Evolutionary conservation across 805 yeast genomes (phyloP).

Genomic region (Myxozyma vanderwaltii): DNA sequence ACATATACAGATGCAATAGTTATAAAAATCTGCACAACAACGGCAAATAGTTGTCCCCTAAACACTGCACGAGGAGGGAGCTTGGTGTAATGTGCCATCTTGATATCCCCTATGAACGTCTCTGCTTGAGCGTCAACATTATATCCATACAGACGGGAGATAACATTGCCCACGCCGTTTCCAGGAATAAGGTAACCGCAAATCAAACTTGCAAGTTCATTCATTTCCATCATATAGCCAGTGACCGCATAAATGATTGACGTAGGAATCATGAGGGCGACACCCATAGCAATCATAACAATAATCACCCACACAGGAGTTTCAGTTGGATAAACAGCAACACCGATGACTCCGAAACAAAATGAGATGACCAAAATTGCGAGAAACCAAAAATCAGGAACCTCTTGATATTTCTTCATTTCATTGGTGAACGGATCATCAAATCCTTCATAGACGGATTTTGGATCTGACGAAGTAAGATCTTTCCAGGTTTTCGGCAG

Average conservation of each 20-base stretch:
- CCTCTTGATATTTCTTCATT: slow-evolving; percentile 61
- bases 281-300: slow-evolving; percentile 56
- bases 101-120: slow-evolving; percentile 43
- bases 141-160: slow-evolving; percentile 39
- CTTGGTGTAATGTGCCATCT: slow-evolving; percentile 56
- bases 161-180: slow-evolving; percentile 56
- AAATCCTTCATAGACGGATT: slow-evolving; percentile 55
- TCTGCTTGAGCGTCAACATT: slow-evolving; percentile 51
- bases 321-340: slow-evolving; percentile 42
- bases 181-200: slow-evolving; percentile 59
- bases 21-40: slow-evolving; percentile 54
- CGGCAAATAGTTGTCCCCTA: slow-evolving; percentile 56
- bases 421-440: slow-evolving; percentile 35
- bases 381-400: slow-evolving; percentile 48
- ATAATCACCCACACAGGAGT: slow-evolving; percentile 68
- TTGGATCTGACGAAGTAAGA: slow-evolving; percentile 23
- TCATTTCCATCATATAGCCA: slow-evolving; percentile 54
- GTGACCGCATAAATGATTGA: slow-evolving; percentile 65
- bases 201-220: slow-evolving; percentile 47
- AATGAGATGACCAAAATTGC: slow-evolving; percentile 50
- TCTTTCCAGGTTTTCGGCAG: slow-evolving; percentile 28
- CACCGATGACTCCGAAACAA: slow-evolving; percentile 39
- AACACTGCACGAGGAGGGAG: slow-evolving; percentile 56
- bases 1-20: slow-evolving; percentile 56
- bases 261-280: slow-evolving; percentile 60